Conservation (phyloP, 495 filamentous ascomycete genomes). For the Chaetomium tenue region DNA sequence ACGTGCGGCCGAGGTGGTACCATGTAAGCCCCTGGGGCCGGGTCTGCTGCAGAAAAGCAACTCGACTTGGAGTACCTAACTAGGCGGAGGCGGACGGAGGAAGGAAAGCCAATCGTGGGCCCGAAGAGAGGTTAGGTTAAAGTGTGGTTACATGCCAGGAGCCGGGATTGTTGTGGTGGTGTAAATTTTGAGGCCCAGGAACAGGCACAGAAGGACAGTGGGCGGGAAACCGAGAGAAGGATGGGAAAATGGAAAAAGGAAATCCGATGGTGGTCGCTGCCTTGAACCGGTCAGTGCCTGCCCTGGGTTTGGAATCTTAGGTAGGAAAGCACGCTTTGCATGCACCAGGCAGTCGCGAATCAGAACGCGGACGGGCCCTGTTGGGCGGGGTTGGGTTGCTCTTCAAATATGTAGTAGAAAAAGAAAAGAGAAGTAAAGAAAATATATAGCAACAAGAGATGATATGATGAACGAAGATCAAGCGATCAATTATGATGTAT, state of each 20-base stretch:
- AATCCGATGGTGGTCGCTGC: neutral
- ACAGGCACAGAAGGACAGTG: neutral
- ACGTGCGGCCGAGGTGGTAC: neutral
- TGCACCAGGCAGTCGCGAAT: too few relatives aligned
- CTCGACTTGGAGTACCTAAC: neutral
- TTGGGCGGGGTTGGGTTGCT: neutral
- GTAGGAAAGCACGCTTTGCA: too few relatives aligned
- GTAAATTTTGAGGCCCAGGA: neutral
- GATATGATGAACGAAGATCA: too few relatives aligned
- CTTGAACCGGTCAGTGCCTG: neutral
- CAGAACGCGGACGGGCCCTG: too few relatives aligned
- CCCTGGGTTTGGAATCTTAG: too few relatives aligned
- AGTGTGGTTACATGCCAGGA: neutral
- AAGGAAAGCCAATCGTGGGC: constrained; percentile 3
- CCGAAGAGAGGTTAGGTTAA: neutral
- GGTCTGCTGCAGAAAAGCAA: neutral
- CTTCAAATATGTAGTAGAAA: neutral
- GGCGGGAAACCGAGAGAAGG: neutral
- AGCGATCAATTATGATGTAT: too few relatives aligned
- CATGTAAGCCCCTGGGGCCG: neutral
- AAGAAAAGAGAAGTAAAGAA: too few relatives aligned
- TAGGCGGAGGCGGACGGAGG: neutral
- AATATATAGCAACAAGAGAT: too few relatives aligned
- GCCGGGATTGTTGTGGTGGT: neutral
- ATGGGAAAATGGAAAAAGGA: neutral